Conservation (phyloP, 2,329 filamentous ascomycete species). For the Fusarium multiceps region DNA sequence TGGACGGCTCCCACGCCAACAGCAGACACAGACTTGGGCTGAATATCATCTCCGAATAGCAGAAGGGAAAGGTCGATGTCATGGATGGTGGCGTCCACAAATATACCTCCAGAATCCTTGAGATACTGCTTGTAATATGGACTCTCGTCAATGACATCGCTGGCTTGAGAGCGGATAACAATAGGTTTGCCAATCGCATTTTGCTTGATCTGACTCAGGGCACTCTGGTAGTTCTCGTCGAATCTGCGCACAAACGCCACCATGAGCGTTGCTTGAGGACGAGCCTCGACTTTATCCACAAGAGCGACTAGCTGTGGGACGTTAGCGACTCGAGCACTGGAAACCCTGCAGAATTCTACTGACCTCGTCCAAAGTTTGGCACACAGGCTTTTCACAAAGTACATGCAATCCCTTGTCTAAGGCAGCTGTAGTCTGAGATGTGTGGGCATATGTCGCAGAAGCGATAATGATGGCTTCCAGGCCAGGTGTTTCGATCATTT, state of each 20-base stretch:
- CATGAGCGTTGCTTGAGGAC: slow-evolving; percentile 70
- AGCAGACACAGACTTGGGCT: slow-evolving; percentile 45
- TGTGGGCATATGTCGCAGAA: no score
- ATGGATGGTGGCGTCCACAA: slow-evolving; percentile 76
- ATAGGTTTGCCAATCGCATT: slow-evolving; percentile 69
- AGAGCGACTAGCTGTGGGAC: no score
- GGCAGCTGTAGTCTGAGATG: no score
- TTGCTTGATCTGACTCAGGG: slow-evolving; percentile 60
- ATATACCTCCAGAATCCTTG: slow-evolving; percentile 72
- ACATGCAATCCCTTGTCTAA: no score
- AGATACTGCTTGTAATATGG: slow-evolving; percentile 77
- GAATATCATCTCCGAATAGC: slow-evolving; percentile 49
- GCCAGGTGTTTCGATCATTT: no score
- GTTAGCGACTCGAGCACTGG: no score
- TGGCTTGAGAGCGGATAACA: slow-evolving; percentile 73
- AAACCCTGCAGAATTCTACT: no score
- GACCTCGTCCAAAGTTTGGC: no score
- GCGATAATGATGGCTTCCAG: no score
- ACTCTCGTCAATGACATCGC: slow-evolving; percentile 72
- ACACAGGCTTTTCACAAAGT: no score
- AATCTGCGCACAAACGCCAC: slow-evolving; percentile 59
- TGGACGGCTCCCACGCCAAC: slow-evolving; percentile 48
- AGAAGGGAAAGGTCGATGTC: slow-evolving; percentile 62
- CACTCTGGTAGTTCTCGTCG: slow-evolving; percentile 72
- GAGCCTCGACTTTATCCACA: slow-evolving; percentile 42